A percentile compares a stretch with the other conserved stretches of the same genome.
These are phyloP conservation scores for Phtheirospermum japonicum DNA, from an alignment of 257 asterid genomes.

Conservation along the genomic window DNA sequence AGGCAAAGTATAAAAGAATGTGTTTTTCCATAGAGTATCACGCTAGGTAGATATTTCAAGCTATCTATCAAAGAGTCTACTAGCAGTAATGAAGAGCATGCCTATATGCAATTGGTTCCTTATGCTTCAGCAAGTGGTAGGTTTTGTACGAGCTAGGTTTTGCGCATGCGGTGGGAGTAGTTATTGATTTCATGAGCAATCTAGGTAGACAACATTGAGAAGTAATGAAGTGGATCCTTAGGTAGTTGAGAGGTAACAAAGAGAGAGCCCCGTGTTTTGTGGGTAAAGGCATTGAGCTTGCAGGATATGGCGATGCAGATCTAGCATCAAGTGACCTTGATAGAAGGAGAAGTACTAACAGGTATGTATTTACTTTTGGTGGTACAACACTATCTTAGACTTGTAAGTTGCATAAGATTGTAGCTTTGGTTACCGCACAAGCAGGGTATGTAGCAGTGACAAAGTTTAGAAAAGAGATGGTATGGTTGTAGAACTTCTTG, in stretches of 20 bases:
- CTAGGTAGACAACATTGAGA: background rate
- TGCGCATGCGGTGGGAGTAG: background rate
- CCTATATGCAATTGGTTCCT: too few relatives aligned
- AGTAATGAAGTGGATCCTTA: background rate
- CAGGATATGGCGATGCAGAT: background rate
- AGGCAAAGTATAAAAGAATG: background rate
- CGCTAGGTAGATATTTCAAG: too few relatives aligned
- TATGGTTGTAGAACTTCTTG: too few relatives aligned
- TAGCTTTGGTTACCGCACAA: too few relatives aligned
- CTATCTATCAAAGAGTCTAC: too few relatives aligned
- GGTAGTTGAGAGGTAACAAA: background rate
- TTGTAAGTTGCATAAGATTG: background rate
- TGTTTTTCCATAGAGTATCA: too few relatives aligned
- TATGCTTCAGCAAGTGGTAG: too few relatives aligned
- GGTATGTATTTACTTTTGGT: too few relatives aligned
- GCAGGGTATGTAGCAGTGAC: too few relatives aligned
- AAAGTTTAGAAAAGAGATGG: too few relatives aligned
- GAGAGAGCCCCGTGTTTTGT: background rate
- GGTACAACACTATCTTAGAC: background rate
- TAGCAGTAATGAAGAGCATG: too few relatives aligned
- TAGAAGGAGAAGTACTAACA: background rate
- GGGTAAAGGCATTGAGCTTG: background rate
- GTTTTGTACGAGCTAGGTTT: too few relatives aligned
- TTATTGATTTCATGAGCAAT: background rate
- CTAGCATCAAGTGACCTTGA: background rate